Evolutionary conservation across 1,284 basidiomycete species (phyloP), one percentile per base, ranked within the genome.

Genomic region (Cystobasidium slooffiae): DNA sequence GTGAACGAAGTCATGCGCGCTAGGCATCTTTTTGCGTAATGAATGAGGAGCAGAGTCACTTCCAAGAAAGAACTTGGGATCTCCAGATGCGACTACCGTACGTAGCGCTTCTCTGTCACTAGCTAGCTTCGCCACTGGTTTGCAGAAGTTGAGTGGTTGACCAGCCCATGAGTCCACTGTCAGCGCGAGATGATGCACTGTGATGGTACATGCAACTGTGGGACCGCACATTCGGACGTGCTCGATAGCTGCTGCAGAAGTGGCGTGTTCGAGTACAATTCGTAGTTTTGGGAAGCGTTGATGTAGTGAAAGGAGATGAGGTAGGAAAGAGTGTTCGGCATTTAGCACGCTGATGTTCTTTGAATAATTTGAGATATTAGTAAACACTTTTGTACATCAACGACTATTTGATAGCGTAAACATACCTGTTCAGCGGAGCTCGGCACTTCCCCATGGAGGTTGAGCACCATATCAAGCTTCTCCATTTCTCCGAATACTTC

Each of bases 241-340:
- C 81, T 91, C 91, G 79, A 97, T 92, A 22, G 89, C 88, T 79
- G 96, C 93, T 49, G 91, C 88, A 1, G 95, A 98, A 0, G 97
- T 99, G n/a, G 97, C 97, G 81, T 99, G 97, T 83, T 99, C 97
- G 51, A 99, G 88, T 4, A 99, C 96, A 80, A 99, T 99, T 72
- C 94, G 90, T 68, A 99, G 88, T 52, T 86, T 86, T n/a, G 97
- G 97, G 83, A 99, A 99, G 37, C 87, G 86, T 68, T 84, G 83
- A 79, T 98, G 94, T 58, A 99, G 86, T 79, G 90, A 88, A 80
- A 87, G 86, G 16, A 99, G 87, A 83, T 99, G 95, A 3, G 91
- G 89, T 43, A 99, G 86, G 84, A 99, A 99, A 56, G 86, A 87
- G 53, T 90, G 87, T 81, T 99, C 97, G 16, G 97, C 96, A 80